Percentiles rank a stretch among this genome's conserved stretches.
Conservation (phyloP, 768 basidiomycete genomes). For the Hemileccinum rubropunctum region DNA sequence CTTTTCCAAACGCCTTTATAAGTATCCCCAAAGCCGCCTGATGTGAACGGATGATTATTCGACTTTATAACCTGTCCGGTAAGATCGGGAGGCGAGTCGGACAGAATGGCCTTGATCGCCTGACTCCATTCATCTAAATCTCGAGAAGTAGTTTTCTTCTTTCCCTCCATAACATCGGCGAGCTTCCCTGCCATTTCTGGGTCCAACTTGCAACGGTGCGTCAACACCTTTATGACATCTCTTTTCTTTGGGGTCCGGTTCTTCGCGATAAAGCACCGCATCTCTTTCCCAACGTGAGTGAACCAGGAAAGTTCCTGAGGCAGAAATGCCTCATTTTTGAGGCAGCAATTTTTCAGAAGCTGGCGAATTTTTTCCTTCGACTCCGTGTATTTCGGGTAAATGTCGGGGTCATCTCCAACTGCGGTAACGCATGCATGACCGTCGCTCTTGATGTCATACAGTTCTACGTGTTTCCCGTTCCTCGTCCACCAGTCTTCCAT, state of each 20-base stretch:
- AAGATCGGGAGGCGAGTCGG: not conserved
- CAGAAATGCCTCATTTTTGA: not conserved
- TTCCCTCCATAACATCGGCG: not conserved
- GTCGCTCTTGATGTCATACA: no score
- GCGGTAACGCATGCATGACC: no score
- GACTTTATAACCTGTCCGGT: not conserved
- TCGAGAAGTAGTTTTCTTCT: no score
- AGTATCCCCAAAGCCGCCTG: not conserved
- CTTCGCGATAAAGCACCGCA: not conserved
- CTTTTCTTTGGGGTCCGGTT: not conserved
- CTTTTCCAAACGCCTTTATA: not conserved
- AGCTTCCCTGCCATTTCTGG: slow-evolving; percentile 3
- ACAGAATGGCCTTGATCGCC: not conserved
- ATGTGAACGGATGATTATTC: not conserved
- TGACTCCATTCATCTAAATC: no score
- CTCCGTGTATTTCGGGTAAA: no score
- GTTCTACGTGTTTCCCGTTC: no score
- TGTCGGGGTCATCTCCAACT: no score
- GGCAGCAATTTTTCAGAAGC: no score
- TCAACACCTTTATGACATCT: slow-evolving; percentile 2
- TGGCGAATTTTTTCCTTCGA: no score
- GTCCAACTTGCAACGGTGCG: slow-evolving; percentile 7
- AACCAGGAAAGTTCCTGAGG: not conserved
- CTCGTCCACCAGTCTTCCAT: no score
- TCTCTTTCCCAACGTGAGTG: not conserved